phyloP scores from a whole-genome alignment of 164 flowering plant species.

The Aristolochia fimbriata region DNA sequence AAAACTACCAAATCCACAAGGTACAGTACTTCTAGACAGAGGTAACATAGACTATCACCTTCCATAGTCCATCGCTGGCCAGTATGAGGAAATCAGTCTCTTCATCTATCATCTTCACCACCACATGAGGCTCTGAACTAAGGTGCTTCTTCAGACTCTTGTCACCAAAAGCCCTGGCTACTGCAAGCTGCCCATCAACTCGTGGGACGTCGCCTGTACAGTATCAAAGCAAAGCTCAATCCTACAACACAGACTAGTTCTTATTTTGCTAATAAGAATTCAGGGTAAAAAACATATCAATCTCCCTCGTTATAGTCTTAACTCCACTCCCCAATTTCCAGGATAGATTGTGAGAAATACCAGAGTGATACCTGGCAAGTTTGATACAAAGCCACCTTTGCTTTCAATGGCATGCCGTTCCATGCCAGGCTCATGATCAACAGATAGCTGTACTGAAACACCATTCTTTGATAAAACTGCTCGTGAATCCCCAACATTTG shows the following conservation, averaged over 20 bases:
- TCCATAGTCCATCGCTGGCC: conserved; percentile 98
- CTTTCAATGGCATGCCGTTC: conserved; percentile 56
- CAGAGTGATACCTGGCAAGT: conserved; percentile 54
- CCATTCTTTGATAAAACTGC: conserved; percentile 78
- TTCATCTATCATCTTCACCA: conserved; percentile 38
- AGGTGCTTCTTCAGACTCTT: conserved; percentile 74
- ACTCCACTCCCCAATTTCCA: too few relatives aligned
- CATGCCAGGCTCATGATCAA: conserved; percentile 81
- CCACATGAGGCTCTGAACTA: conserved; percentile 82
- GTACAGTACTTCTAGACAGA: too few relatives aligned
- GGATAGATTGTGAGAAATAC: not conserved
- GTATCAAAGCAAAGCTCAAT: not conserved
- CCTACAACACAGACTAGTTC: too few relatives aligned
- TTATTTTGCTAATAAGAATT: too few relatives aligned
- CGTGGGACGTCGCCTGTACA: conserved; percentile 82
- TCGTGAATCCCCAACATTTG: conserved; percentile 89
- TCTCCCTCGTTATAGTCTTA: too few relatives aligned
- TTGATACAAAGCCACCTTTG: conserved; percentile 86
- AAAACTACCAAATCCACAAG: too few relatives aligned
- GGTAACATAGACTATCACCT: conserved; percentile 30
- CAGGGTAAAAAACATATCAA: too few relatives aligned
- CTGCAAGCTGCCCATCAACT: conserved; percentile 88
- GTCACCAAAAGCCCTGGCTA: conserved; percentile 98
- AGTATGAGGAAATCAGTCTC: conserved; percentile 63
- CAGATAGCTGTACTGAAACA: conserved; percentile 64